Base-by-base conservation (phyloP, 306 rosid genomes). In the Cyamopsis tetragonoloba region DNA sequence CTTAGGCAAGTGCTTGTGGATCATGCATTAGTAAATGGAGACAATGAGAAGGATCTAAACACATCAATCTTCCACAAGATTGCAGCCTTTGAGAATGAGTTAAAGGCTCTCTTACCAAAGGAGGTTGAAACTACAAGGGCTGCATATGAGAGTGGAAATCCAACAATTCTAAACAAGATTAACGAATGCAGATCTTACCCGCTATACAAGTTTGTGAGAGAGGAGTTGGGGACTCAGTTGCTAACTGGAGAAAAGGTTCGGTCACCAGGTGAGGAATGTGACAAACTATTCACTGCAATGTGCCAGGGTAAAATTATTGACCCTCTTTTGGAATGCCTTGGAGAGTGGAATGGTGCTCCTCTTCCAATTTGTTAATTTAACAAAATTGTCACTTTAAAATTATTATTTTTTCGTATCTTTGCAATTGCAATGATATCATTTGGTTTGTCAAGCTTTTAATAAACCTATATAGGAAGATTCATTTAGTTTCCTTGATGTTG, bases 61-160 rank as follows among this genome's bases (percentile, higher is more conserved):
- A 85, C 96, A 0, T 88, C 97, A 9, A 86, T 91, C 75, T 91
- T 91, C 55, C 95, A 91, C 69, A 91, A 88, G 88, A 88, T 91
- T 2, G 74, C 41, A 3, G 75, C 83, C 7, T 88, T 91, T 20
- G 97, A 91, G 75, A 87, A 85, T 20, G 97, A 91, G 58, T 37
- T 91, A 43, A 81, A 83, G 74, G 2, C 42, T 2, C 39, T 82
- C 0, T 75, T 91, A 77, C 96, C 98, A 6, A 89, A 87, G 48
- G 98, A 89, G 59, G 90, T 91, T 5, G 98, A 91, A 54, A 69
- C 71, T 55, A 76, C 88, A 1, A 88, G 96, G 69, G 28, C 4
- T 7, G 86, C 95, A 2, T 62, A 56, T 26, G 96, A 91, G 82
- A 78, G 60, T 19, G 96, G 95, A 0, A 89, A 66, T 0, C 19